A percentile compares a stretch with the other conserved stretches of the same genome.
Evolutionary conservation across 2,329 filamentous ascomycete genomes (phyloP).

Genomic region (Fusarium pseudograminearum): DNA sequence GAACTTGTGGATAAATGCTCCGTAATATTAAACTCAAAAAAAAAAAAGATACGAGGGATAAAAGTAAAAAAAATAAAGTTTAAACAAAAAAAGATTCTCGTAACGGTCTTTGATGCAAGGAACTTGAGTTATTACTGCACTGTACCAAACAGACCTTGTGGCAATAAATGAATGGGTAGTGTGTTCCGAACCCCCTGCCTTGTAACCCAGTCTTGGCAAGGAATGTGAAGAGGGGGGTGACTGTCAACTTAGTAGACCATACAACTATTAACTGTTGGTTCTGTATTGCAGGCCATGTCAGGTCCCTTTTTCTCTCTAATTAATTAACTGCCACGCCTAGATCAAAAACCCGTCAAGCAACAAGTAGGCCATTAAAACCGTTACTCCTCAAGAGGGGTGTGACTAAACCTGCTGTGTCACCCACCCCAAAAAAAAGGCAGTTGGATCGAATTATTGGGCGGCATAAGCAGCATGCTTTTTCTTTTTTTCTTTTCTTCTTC

Average conservation of each 20-base stretch:
- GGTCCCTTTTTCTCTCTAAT: background rate
- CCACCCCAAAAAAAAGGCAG: background rate
- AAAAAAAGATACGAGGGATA: background rate
- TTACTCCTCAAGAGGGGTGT: background rate
- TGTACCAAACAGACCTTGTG: background rate
- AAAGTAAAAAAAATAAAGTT: background rate
- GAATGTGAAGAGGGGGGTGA: background rate
- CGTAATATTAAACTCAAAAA: background rate
- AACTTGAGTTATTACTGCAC: background rate
- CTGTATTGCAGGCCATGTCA: background rate
- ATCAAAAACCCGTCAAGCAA: background rate
- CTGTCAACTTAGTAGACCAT: background rate
- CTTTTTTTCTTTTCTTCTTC: background rate
- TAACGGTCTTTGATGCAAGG: background rate
- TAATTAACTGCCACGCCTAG: background rate
- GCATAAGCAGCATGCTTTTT: background rate
- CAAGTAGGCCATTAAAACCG: background rate
- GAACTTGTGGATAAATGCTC: slow-evolving; percentile 9
- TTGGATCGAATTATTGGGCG: background rate
- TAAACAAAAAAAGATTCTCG: background rate
- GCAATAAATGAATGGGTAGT: slow-evolving; percentile 2
- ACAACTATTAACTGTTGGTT: background rate
- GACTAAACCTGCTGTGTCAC: background rate
- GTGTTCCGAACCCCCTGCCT: background rate
- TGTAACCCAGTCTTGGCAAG: background rate